Evolutionary conservation across 805 yeast species (phyloP).

Genomic region (Helenozyma baotianmanensis): DNA sequence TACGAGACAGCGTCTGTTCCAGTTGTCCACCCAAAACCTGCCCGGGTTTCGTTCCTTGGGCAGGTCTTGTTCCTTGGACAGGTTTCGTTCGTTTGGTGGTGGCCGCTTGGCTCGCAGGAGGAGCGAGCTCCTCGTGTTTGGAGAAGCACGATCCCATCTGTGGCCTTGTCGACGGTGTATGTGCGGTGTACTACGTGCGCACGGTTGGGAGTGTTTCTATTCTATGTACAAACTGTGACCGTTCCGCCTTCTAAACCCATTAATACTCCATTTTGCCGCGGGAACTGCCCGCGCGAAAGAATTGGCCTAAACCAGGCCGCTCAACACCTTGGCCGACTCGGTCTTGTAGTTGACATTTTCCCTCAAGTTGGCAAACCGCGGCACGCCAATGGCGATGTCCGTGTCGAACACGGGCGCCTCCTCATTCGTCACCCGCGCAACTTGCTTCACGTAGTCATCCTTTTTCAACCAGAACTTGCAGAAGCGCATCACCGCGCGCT

Average conservation of each 20-base stretch:
- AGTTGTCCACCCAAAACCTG: too few relatives aligned
- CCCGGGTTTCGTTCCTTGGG: constrained; percentile 6
- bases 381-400: constrained; percentile 18
- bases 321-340: constrained; percentile 2
- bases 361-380: constrained; percentile 22
- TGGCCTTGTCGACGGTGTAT: too few relatives aligned
- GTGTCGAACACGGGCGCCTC: constrained; percentile 13
- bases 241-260: too few relatives aligned
- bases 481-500: constrained; percentile 24
- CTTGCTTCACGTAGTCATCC: constrained; percentile 14
- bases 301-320: too few relatives aligned
- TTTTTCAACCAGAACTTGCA: constrained; percentile 28
- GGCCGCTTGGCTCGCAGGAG: neutral
- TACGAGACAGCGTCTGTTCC: constrained; percentile 14
- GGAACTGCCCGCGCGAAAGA: too few relatives aligned
- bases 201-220: too few relatives aligned
- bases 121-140: constrained; percentile 4
- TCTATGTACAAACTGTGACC: too few relatives aligned
- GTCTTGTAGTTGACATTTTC: constrained; percentile 26
- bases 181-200: too few relatives aligned
- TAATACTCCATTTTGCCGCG: too few relatives aligned
- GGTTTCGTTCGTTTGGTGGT: constrained; percentile 1
- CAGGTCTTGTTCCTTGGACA: constrained; percentile 15
- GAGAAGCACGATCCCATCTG: constrained; percentile 18
- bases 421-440: constrained; percentile 21